Evolutionary conservation across 768 basidiomycete genomes (phyloP).

Genomic region (Clathrus columnatus): DNA sequence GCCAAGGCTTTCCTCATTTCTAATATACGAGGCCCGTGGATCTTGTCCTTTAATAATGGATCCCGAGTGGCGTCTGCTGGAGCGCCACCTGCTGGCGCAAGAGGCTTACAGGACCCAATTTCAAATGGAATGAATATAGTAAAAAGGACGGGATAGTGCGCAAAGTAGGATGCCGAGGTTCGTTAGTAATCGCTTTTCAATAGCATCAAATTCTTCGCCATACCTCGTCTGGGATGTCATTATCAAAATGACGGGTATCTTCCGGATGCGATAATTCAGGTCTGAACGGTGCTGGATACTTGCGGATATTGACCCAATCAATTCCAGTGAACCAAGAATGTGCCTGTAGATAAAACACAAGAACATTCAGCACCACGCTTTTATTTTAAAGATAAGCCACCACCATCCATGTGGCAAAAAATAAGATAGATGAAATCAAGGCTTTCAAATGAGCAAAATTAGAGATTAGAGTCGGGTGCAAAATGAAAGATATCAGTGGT

Average conservation of each 20-base stretch:
- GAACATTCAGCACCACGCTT: background rate
- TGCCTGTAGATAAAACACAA: slow-evolving; percentile 34
- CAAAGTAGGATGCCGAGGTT: no score
- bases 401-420: background rate
- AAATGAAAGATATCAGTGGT: slow-evolving; percentile 7
- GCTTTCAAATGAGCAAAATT: background rate
- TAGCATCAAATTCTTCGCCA: no score
- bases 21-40: slow-evolving; percentile 80
- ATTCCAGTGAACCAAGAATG: slow-evolving; percentile 90
- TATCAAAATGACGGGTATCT: slow-evolving; percentile 93
- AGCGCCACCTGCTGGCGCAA: slow-evolving; percentile 81
- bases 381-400: background rate
- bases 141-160: background rate
- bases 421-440: background rate
- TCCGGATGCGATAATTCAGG: slow-evolving; percentile 75
- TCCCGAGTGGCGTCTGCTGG: slow-evolving; percentile 81
- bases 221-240: slow-evolving; percentile 89
- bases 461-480: no score
- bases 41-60: slow-evolving; percentile 76
- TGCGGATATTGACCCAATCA: slow-evolving; percentile 83
- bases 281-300: slow-evolving; percentile 77
- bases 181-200: no score
- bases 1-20: slow-evolving; percentile 86
- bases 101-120: slow-evolving; percentile 41
- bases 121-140: background rate